A percentile compares a stretch with the other conserved stretches of the same genome.
phyloP scores from a whole-genome alignment of 352 stramenopile genomes.

The Phytophthora nicotianae region DNA sequence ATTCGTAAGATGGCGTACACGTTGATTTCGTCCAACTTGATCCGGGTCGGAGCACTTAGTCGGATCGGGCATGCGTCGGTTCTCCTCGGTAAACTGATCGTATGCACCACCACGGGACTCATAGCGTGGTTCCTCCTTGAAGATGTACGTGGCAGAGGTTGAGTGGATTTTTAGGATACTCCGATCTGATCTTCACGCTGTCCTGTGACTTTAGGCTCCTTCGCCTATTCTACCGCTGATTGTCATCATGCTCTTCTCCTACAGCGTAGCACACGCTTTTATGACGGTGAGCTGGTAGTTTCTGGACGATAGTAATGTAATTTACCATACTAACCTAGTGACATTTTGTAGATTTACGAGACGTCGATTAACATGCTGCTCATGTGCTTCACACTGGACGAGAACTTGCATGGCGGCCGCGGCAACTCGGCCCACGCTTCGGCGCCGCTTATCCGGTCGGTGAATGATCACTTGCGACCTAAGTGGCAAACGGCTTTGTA shows the following conservation, averaged over 20 bases:
- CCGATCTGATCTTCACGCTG: slow-evolving; percentile 7
- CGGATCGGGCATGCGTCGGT: slow-evolving; percentile 74
- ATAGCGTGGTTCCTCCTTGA: slow-evolving; percentile 77
- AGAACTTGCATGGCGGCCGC: slow-evolving; percentile 80
- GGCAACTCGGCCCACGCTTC: slow-evolving; percentile 72
- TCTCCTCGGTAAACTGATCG: slow-evolving; percentile 76
- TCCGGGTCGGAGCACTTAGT: slow-evolving; percentile 67
- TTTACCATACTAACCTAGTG: slow-evolving; percentile 1
- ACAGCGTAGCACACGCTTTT: slow-evolving; percentile 78
- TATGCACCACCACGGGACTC: slow-evolving; percentile 72
- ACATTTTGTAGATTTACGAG: slow-evolving; percentile 69
- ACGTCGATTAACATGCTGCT: slow-evolving; percentile 87
- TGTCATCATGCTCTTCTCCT: slow-evolving; percentile 74
- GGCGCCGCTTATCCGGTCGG: slow-evolving; percentile 65
- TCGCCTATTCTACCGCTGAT: slow-evolving; percentile 72
- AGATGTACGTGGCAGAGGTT: slow-evolving; percentile 44
- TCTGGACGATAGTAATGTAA: neutral
- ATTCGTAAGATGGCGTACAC: slow-evolving; percentile 61
- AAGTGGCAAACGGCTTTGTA: slow-evolving; percentile 86
- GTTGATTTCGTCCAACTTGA: slow-evolving; percentile 72
- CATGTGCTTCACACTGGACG: slow-evolving; percentile 86
- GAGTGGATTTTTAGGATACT: neutral
- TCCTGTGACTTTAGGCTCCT: slow-evolving; percentile 37
- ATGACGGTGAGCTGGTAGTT: slow-evolving; percentile 61
- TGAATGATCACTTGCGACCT: slow-evolving; percentile 83